Evolutionary conservation across 75 land plant species (phyloP).

Genomic region (Selaginella tamariscina): DNA sequence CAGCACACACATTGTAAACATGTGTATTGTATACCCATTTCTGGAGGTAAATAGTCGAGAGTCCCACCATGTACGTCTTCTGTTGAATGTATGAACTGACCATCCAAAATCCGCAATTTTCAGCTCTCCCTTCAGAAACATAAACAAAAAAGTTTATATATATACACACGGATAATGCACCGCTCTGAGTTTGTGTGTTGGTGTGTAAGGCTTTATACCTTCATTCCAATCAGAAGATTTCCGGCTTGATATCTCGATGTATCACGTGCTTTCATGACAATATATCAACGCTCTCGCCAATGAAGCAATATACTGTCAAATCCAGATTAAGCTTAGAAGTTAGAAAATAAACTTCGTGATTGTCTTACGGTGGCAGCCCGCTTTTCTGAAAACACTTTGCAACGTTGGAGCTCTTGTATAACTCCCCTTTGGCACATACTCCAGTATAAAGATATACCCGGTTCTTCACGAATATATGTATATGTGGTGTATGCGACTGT

Average conservation of each 20-base stretch:
- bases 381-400: slow-evolving; percentile 65
- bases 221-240: slow-evolving; percentile 65
- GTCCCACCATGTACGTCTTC: slow-evolving; percentile 91
- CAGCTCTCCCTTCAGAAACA: slow-evolving; percentile 52
- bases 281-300: slow-evolving; percentile 75
- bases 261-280: slow-evolving; percentile 85
- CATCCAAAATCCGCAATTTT: slow-evolving; percentile 97
- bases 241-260: slow-evolving; percentile 91
- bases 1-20: not conserved
- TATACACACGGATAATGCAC: not conserved
- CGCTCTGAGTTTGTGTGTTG: not conserved
- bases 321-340: not conserved
- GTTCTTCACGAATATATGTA: slow-evolving; percentile 44
- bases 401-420: slow-evolving; percentile 71
- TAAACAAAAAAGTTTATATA: not conserved
- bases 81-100: slow-evolving; percentile 84
- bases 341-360: not conserved
- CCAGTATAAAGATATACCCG: slow-evolving; percentile 66
- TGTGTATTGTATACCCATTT: slow-evolving; percentile 58
- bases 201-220: slow-evolving; percentile 33
- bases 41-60: slow-evolving; percentile 88
- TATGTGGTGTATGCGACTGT: too few species aligned
- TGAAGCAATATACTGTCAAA: slow-evolving; percentile 68
- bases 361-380: slow-evolving; percentile 75
- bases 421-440: slow-evolving; percentile 78